These are phyloP conservation scores for Silene coronaria DNA, from an alignment of 179 eudicot species.

Conservation along the genomic window DNA sequence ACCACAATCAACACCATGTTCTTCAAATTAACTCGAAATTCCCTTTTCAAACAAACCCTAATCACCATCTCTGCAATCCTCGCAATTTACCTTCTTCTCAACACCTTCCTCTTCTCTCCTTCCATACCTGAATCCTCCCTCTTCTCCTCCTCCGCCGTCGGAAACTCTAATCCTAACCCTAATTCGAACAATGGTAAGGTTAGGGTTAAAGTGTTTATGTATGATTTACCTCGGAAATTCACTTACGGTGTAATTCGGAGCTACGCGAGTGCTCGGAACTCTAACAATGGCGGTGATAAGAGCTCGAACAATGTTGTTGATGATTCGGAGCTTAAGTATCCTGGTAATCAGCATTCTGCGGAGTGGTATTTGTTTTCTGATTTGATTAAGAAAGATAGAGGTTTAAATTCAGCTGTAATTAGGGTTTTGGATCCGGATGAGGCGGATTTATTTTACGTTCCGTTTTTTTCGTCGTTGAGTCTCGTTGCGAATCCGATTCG, in stretches of 20 bases:
- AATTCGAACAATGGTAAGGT: slow-evolving; percentile 11
- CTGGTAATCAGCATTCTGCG: slow-evolving; percentile 84
- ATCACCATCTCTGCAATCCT: slow-evolving; percentile 30
- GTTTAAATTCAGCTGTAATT: slow-evolving; percentile 26
- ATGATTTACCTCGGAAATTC: slow-evolving; percentile 66
- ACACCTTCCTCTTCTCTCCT: slow-evolving; percentile 34
- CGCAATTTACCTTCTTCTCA: slow-evolving; percentile 40
- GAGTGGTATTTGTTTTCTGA: slow-evolving; percentile 82
- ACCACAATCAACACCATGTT: not conserved
- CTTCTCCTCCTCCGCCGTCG: not conserved
- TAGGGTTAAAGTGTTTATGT: slow-evolving; percentile 54
- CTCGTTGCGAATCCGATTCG: slow-evolving; percentile 62
- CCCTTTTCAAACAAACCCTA: slow-evolving; percentile 41
- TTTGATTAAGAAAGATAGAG: slow-evolving; percentile 29
- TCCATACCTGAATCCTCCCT: not conserved
- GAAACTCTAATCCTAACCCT: not conserved
- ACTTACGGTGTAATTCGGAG: slow-evolving; percentile 86
- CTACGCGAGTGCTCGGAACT: slow-evolving; percentile 50
- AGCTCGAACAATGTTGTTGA: slow-evolving; percentile 22
- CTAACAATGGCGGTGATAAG: not conserved
- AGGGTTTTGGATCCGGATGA: slow-evolving; percentile 71
- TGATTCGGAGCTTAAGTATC: slow-evolving; percentile 46
- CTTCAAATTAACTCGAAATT: slow-evolving; percentile 18
- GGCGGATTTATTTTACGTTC: slow-evolving; percentile 86
- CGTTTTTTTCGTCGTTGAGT: slow-evolving; percentile 87